phyloP scores from a whole-genome alignment of 495 filamentous ascomycete genomes.

The Neurospora terricola region DNA sequence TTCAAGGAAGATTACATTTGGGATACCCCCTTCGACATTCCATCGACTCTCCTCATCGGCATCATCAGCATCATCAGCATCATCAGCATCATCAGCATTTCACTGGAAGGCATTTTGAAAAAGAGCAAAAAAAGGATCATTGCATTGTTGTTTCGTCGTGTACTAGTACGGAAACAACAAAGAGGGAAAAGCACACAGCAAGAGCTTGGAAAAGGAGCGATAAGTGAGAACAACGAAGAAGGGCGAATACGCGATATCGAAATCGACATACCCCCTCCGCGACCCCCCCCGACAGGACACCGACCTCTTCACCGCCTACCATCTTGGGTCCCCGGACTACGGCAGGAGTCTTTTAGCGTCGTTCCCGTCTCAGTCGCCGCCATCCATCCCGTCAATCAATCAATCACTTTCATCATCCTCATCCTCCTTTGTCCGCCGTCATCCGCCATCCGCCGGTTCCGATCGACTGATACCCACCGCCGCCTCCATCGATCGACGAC shows the following conservation, averaged over 20 bases:
- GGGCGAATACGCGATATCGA: not conserved
- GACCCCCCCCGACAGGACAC: not conserved
- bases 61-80: not conserved
- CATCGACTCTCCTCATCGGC: not conserved
- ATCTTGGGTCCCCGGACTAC: not conserved
- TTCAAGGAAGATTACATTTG: conserved; percentile 4
- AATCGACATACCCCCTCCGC: not conserved
- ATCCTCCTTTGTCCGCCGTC: not conserved
- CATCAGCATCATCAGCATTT: not conserved
- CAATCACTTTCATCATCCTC: not conserved
- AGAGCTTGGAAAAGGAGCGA: not conserved
- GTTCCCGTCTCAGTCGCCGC: not conserved
- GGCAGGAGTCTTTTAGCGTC: not conserved
- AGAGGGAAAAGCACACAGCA: not conserved
- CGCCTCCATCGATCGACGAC: not conserved
- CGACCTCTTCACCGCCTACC: not conserved
- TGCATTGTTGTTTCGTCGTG: not conserved
- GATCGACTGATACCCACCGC: not conserved
- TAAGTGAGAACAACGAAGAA: not conserved
- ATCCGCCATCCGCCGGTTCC: not conserved
- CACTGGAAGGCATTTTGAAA: not conserved
- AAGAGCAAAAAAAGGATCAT: not conserved
- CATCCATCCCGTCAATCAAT: not conserved
- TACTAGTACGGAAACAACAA: too few species aligned
- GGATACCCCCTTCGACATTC: not conserved